phyloP scores from a whole-genome alignment of 257 asterid species.

The Phtheirospermum japonicum region DNA sequence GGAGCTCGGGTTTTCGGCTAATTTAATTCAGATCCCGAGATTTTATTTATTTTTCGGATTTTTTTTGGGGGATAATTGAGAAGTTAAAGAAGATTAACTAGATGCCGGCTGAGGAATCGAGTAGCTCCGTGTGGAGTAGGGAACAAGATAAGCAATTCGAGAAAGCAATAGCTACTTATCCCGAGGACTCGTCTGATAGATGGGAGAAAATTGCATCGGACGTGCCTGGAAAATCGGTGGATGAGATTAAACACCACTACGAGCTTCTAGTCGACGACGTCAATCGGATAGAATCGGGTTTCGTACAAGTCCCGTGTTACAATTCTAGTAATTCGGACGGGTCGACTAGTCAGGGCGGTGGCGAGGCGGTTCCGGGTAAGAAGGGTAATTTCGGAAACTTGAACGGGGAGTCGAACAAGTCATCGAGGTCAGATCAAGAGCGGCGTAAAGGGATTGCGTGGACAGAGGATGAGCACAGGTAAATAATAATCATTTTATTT shows the following conservation, averaged over 20 bases:
- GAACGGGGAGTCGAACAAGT: constrained; percentile 50
- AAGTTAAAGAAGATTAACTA: constrained; percentile 27
- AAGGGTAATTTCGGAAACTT: constrained; percentile 43
- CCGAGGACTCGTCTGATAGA: constrained; percentile 58
- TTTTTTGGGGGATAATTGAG: background rate
- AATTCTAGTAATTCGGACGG: constrained; percentile 51
- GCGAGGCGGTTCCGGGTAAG: constrained; percentile 43
- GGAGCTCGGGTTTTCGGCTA: background rate
- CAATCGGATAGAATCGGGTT: constrained; percentile 66
- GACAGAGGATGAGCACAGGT: constrained; percentile 99
- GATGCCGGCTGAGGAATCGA: constrained; percentile 70
- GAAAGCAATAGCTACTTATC: constrained; percentile 66
- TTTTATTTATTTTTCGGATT: background rate
- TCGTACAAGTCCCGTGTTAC: constrained; percentile 62
- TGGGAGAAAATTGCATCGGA: constrained; percentile 86
- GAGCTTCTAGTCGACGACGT: constrained; percentile 75
- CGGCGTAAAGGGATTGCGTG: constrained; percentile 95
- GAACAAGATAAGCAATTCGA: constrained; percentile 78
- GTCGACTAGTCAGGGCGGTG: constrained; percentile 45
- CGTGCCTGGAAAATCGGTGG: constrained; percentile 69
- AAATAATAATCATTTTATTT: constrained; percentile 9
- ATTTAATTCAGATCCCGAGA: constrained; percentile 33
- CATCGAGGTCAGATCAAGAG: constrained; percentile 70
- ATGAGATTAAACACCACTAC: constrained; percentile 69
- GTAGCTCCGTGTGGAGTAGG: constrained; percentile 70